Base-by-base conservation (phyloP, 1,139 yeast genomes). In the Blastobotrys proliferans region DNA sequence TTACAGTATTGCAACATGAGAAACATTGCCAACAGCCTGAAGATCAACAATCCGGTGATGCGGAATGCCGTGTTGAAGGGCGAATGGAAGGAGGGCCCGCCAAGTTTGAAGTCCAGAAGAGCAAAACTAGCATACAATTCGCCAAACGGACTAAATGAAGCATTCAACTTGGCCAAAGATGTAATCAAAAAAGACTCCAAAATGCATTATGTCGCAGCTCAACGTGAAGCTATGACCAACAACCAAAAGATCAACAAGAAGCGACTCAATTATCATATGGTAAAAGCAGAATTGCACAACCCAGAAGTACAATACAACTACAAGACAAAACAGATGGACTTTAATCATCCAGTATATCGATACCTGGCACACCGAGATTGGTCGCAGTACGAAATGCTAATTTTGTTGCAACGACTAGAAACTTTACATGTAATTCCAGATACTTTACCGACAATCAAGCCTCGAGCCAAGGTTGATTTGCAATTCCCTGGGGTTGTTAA, bases 381-480 rank as follows among this genome's bases (percentile, higher is more conserved):
- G 97, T 74, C 77, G 60, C 63, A 70, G 8, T 71, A 81, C 51
- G 82, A 77, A 39, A 74, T 77, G 63, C 80, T 83, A 79, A 60
- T 84, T 43, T 69, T 80, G 44, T 83, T 86, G 86, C 97, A 92
- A 68, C 79, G 97, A 68, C 66, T 94, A 47, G 98, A 92, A 66
- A 81, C 85, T 47, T 68, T 88, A 52, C 76, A 76, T 41, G 87
- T 87, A 40, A 84, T 94, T 51, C 98, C 98, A 22, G 98, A 92
- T 61, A 88, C 97, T 2, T 62, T 92, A 60, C 94, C 97, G 19
- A 87, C 97, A 0, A 66, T 92, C 46, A 80, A 75, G n/a, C 97
- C 98, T 16, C 68, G 73, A 50, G 94, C 79, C 13, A 86, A 84
- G 41, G 87, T 92, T 8, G 70, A 76, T 42, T 63, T 94, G 38